Evolutionary conservation across 257 asterid species (phyloP).

Genomic region (Paulownia fortunei): DNA sequence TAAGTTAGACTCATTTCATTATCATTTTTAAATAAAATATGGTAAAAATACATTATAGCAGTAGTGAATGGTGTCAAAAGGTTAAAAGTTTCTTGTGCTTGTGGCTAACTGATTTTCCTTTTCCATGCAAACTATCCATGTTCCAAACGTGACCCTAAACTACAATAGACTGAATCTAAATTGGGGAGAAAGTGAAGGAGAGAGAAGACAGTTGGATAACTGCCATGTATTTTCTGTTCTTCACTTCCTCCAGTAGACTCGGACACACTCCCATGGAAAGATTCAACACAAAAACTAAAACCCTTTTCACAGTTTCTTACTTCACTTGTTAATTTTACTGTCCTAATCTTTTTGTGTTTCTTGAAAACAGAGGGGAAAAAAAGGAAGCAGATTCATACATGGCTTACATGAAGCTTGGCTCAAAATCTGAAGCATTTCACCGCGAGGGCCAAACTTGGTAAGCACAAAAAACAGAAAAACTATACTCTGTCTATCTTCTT

Average conservation of each 20-base stretch:
- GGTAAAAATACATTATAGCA: no score
- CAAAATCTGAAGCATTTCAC: slow-evolving; percentile 83
- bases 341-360: neutral
- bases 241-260: slow-evolving; percentile 50
- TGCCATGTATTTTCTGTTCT: slow-evolving; percentile 20
- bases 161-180: slow-evolving; percentile 23
- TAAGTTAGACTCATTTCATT: no score
- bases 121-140: neutral
- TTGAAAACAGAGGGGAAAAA: neutral
- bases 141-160: slow-evolving; percentile 22
- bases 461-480: neutral
- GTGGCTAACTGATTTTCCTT: no score
- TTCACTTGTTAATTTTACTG: neutral
- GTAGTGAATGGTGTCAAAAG: no score
- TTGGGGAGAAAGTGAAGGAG: slow-evolving; percentile 39
- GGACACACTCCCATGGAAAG: slow-evolving; percentile 7
- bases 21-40: no score
- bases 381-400: slow-evolving; percentile 29
- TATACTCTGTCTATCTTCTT: neutral
- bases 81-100: no score
- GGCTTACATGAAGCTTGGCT: slow-evolving; percentile 83
- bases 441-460: slow-evolving; percentile 84
- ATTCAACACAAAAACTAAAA: slow-evolving; percentile 28
- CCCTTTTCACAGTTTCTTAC: slow-evolving; percentile 22
- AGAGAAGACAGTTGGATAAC: slow-evolving; percentile 44